These are phyloP conservation scores for Paxillus involutus DNA, from an alignment of 768 basidiomycete species.

Conservation along the genomic window DNA sequence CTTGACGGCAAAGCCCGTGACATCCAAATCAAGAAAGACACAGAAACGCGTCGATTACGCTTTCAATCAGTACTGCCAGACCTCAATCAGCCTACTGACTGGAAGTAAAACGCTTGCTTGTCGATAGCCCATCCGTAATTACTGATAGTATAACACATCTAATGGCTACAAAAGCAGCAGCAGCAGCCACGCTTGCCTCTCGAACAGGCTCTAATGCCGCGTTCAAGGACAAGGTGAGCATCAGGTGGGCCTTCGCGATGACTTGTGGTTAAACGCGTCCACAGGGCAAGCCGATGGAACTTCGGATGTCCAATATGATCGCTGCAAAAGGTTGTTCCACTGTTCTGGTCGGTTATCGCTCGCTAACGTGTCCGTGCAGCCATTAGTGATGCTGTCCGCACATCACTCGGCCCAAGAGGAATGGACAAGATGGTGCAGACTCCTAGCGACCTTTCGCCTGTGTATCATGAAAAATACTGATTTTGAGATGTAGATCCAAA, in stretches of 20 bases:
- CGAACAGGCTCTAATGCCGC: slow-evolving; percentile 65
- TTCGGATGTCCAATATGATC: slow-evolving; percentile 95
- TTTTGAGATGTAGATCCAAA: slow-evolving; percentile 73
- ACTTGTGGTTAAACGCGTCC: slow-evolving; percentile 27
- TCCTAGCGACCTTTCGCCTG: slow-evolving; percentile 10
- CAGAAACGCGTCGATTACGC: slow-evolving; percentile 21
- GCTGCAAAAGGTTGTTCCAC: slow-evolving; percentile 83
- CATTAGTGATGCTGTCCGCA: slow-evolving; percentile 96
- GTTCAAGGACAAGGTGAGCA: slow-evolving; percentile 81
- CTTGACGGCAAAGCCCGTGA: slow-evolving; percentile 29
- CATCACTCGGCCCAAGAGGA: slow-evolving; percentile 92
- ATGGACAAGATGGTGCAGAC: slow-evolving; percentile 97
- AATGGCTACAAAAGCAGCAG: slow-evolving; percentile 32
- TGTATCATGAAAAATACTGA: slow-evolving; percentile 7
- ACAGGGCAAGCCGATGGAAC: slow-evolving; percentile 97
- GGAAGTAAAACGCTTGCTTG: background rate
- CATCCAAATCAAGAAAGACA: slow-evolving; percentile 22
- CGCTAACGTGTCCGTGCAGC: slow-evolving; percentile 46
- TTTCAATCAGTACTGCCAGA: background rate
- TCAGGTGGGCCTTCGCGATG: background rate
- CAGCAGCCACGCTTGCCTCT: slow-evolving; percentile 20
- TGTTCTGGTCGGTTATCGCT: background rate
- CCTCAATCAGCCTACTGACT: background rate
- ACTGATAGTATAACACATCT: no score
- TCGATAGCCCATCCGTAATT: slow-evolving; percentile 10